phyloP scores from a whole-genome alignment of 2,329 filamentous ascomycete genomes.

The Didymosphaeria variabile region DNA sequence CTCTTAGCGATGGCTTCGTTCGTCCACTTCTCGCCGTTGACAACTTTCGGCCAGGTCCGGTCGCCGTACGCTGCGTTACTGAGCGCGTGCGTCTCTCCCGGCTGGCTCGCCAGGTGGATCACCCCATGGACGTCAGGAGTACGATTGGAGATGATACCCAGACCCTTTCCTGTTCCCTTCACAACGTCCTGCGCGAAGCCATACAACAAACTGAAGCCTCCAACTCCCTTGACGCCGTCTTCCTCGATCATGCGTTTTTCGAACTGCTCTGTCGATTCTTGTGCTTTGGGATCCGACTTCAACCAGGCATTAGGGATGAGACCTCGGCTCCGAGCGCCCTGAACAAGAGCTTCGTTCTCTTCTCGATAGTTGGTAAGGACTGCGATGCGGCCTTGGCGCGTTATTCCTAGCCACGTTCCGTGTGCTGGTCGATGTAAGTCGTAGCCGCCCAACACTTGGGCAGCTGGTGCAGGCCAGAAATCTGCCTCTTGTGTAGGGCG shows the following conservation, averaged over 20 bases:
- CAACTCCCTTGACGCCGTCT: conserved; percentile 65
- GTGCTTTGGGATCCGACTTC: conserved; percentile 47
- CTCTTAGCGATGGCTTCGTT: conserved; percentile 59
- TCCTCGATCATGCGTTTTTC: conserved; percentile 64
- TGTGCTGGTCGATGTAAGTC: conserved; percentile 67
- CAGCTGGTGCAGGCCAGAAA: conserved; percentile 67
- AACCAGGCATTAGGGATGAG: conserved; percentile 69
- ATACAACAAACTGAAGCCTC: conserved; percentile 70
- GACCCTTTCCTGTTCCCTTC: conserved; percentile 39
- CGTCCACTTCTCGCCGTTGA: conserved; percentile 64
- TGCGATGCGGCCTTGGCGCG: conserved; percentile 67
- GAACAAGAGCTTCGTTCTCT: conserved; percentile 52
- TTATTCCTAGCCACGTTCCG: conserved; percentile 72
- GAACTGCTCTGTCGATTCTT: conserved; percentile 60
- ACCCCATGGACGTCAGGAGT: conserved; percentile 62
- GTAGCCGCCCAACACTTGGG: conserved; percentile 67
- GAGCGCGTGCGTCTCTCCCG: conserved; percentile 64
- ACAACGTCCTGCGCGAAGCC: conserved; percentile 61
- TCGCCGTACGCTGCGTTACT: conserved; percentile 70
- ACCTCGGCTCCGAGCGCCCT: conserved; percentile 63
- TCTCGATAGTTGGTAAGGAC: conserved; percentile 73
- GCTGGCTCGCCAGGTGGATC: conserved; percentile 59
- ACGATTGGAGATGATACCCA: conserved; percentile 71
- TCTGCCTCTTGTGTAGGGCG: conserved; percentile 66
- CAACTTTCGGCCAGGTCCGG: conserved; percentile 68